Base-by-base conservation (phyloP, 768 basidiomycete genomes). In the Amanita inopinata region DNA sequence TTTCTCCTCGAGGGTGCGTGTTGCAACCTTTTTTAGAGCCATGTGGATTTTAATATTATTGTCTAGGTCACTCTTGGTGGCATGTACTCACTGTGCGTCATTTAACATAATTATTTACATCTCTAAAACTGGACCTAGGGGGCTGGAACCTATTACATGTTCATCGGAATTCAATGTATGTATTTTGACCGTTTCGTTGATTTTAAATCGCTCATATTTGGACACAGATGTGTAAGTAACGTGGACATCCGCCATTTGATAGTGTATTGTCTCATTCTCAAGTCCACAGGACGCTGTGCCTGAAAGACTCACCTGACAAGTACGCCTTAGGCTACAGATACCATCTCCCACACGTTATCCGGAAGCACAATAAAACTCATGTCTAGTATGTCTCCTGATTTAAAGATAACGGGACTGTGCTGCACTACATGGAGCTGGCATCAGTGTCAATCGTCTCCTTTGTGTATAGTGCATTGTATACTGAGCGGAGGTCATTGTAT, bases 21-120 rank as follows among this genome's bases (percentile, higher is more conserved):
- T 35, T 39, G n/a, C 40, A 2, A 27, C n/a, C 6, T 17, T 5
- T n/a, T 7, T 10, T 19, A 28, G 10, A 15, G 18, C 25, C 19
- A n/a, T 37, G n/a, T n/a, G n/a, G n/a, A n/a, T n/a, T n/a, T n/a
- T n/a, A n/a, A 33, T 15, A 15, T 42, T 19, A n/a, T 35, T 6
- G 27, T 25, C 6, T 42, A 77, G 77, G 80, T 8, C 82, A 84
- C 51, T 73, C 80, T 8, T 83, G 80, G 80, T 84, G 80, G 80
- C 82, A 83, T 59, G 51, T 82, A 22, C 59, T 83, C 11, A 81
- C 80, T 10, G 79, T 77, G 46, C 49, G 73, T 49, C 5, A 28
- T 15, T 39, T 15, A 14, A 22, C 30, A 34, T 30, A 9, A 31
- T 14, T 4, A 10, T 17, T 46, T 10, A 24, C 36, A 3, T 22